Conservation (phyloP, 345 rosid species). For the Hibiscus trionum region DNA sequence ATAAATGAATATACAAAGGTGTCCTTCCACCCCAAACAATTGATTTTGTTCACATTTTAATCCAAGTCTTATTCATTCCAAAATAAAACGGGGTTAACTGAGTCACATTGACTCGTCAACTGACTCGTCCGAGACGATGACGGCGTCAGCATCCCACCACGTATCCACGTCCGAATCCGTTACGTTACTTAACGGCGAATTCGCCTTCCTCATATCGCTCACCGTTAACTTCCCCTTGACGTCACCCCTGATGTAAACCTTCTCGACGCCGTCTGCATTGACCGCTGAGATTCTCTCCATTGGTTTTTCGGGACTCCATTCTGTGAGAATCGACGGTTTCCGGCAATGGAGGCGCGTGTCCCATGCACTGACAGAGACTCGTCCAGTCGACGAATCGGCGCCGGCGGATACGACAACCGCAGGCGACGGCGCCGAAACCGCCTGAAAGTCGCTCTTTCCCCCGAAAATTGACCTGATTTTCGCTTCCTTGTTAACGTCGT, state of each 20-base stretch:
- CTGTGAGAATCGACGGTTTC: conserved; percentile 54
- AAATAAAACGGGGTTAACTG: too few relatives aligned
- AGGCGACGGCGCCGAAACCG: conserved; percentile 17
- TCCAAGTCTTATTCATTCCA: too few relatives aligned
- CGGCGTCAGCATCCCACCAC: conserved; percentile 67
- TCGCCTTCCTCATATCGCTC: conserved; percentile 52
- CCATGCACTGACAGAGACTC: conserved; percentile 40
- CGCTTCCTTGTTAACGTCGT: conserved; percentile 5
- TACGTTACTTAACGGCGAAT: conserved; percentile 28
- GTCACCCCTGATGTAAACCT: conserved; percentile 42
- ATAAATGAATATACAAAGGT: neutral
- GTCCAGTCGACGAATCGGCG: conserved; percentile 14
- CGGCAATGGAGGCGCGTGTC: conserved; percentile 42
- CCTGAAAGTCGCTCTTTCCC: conserved; percentile 9
- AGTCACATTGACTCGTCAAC: neutral
- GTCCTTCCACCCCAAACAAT: neutral
- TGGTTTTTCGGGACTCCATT: conserved; percentile 38
- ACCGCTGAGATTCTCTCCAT: conserved; percentile 29
- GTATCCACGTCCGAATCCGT: conserved; percentile 36
- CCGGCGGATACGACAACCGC: conserved; percentile 36
- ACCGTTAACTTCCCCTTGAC: conserved; percentile 34
- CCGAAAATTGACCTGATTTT: conserved; percentile 16
- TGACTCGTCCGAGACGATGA: conserved; percentile 16
- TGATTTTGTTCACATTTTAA: too few relatives aligned
- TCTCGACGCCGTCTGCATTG: conserved; percentile 24